Conservation (phyloP, 208 protist species). For the Trypanosoma melophagium region DNA sequence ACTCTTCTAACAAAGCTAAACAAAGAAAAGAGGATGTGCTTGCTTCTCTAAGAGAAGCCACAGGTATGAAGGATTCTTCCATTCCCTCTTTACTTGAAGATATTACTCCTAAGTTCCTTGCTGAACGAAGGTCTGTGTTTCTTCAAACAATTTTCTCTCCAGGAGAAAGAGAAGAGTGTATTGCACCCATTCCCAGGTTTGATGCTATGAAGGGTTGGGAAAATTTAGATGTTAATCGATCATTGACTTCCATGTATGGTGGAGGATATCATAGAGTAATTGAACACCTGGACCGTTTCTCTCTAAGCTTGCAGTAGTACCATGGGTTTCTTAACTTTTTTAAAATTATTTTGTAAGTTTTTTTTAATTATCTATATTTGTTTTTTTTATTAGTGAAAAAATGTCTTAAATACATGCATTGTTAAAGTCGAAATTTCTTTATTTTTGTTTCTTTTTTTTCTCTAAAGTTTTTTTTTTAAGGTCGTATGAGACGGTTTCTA, state of each 20-base stretch:
- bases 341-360: conserved; percentile 12
- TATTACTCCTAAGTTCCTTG: conserved; percentile 18
- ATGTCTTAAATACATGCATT: conserved; percentile 1
- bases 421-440: conserved; percentile 22
- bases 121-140: conserved; percentile 17
- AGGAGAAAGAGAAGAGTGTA: conserved; percentile 4
- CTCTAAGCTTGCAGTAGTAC: neutral
- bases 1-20: conserved; percentile 22
- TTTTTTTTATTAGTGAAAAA: conserved; percentile 1
- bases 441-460: conserved; percentile 22
- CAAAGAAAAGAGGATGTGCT: conserved; percentile 3
- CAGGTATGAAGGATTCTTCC: conserved; percentile 12
- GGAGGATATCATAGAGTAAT: conserved; percentile 23
- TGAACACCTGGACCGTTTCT: conserved; percentile 3
- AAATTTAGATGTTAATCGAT: conserved; percentile 10
- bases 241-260: conserved; percentile 4
- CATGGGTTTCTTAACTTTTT: neutral
- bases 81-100: neutral
- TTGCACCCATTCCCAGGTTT: conserved; percentile 15
- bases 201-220: neutral
- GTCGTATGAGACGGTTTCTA: conserved; percentile 27
- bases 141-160: conserved; percentile 26
- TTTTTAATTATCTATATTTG: neutral
- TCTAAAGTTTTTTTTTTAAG: conserved; percentile 11
- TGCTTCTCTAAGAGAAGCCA: conserved; percentile 16